phyloP scores from a whole-genome alignment of 1,284 basidiomycete genomes.

The Chalciporus piperatoides region DNA sequence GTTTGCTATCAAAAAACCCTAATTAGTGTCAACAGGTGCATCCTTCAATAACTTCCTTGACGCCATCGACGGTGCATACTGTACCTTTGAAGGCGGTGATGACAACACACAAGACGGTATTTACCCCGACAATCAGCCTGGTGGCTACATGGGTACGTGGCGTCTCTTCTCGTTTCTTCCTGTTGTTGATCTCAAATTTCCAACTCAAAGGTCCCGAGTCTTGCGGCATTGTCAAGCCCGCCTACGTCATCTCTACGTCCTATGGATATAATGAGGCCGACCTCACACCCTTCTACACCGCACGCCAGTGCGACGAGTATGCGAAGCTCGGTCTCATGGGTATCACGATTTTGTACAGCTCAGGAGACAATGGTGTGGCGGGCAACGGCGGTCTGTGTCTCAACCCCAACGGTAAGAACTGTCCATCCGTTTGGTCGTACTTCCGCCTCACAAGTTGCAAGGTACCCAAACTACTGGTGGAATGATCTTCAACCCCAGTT shows the following conservation, averaged over 20 bases:
- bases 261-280: slow-evolving; percentile 49
- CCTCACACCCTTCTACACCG: slow-evolving; percentile 43
- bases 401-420: slow-evolving; percentile 34
- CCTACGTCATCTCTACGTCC: slow-evolving; percentile 55
- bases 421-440: background rate
- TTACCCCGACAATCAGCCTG: slow-evolving; percentile 49
- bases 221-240: slow-evolving; percentile 49
- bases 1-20: slow-evolving; percentile 9
- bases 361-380: slow-evolving; percentile 52
- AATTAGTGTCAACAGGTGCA: slow-evolving; percentile 31
- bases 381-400: slow-evolving; percentile 40
- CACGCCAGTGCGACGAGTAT: slow-evolving; percentile 56
- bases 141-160: slow-evolving; percentile 38
- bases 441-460: slow-evolving; percentile 1
- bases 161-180: background rate
- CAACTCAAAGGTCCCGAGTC: slow-evolving; percentile 31
- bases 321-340: slow-evolving; percentile 47
- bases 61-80: slow-evolving; percentile 49
- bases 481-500: slow-evolving; percentile 49
- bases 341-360: slow-evolving; percentile 48
- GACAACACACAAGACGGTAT: slow-evolving; percentile 46
- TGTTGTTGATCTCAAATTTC: background rate
- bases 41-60: slow-evolving; percentile 47
- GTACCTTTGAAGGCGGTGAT: slow-evolving; percentile 60
- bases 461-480: slow-evolving; percentile 17